Conservation (phyloP, 345 rosid genomes). For the Melaleuca alternifolia region DNA sequence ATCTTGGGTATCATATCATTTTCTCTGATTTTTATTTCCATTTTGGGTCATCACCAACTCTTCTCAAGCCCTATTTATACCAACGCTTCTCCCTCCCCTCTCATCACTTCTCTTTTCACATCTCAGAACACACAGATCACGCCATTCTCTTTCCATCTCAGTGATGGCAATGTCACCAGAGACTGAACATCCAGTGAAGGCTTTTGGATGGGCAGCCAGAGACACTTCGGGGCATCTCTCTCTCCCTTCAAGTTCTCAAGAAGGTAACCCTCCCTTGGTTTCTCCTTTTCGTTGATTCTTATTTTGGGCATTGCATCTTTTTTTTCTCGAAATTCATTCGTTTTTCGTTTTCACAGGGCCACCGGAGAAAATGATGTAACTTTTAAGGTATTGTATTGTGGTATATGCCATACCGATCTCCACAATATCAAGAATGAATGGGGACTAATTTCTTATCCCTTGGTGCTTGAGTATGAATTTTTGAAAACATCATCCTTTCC, state of each 20-base stretch:
- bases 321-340: background rate
- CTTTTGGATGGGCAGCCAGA: slow-evolving; percentile 27
- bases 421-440: slow-evolving; percentile 19
- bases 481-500: background rate
- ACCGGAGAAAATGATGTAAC: slow-evolving; percentile 24
- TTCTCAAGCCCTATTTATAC: no score
- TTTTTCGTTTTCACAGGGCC: slow-evolving; percentile 3
- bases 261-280: background rate
- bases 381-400: slow-evolving; percentile 25
- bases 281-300: background rate
- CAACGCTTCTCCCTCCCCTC: no score
- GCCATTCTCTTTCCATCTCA: no score
- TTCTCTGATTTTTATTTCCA: background rate
- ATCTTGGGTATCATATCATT: background rate
- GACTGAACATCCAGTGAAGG: slow-evolving; percentile 11
- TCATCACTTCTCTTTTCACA: no score
- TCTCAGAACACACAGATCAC: no score
- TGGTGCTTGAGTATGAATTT: slow-evolving; percentile 24
- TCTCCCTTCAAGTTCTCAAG: slow-evolving; percentile 33
- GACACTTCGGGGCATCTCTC: slow-evolving; percentile 20
- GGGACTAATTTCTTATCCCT: slow-evolving; percentile 11
- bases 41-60: no score
- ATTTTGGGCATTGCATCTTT: background rate
- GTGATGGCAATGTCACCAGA: slow-evolving; percentile 7
- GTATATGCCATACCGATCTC: slow-evolving; percentile 30